Percentiles rank a stretch among this genome's conserved stretches.
Conservation (phyloP, 2,329 filamentous ascomycete species). For the Passalora sequoiae region DNA sequence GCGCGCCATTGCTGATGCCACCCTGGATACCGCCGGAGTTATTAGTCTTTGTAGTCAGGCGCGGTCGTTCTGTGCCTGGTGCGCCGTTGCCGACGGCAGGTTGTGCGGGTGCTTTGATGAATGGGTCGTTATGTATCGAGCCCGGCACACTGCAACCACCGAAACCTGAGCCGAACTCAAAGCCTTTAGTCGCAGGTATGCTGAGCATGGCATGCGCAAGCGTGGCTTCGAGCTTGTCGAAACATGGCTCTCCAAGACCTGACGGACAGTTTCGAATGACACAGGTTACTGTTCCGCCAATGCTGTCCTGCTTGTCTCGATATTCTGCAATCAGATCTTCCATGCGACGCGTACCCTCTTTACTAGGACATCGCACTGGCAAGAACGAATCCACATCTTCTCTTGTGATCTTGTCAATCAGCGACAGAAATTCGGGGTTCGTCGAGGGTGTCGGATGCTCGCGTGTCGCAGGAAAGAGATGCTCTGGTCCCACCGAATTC, state of each 20-base stretch:
- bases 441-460: conserved; percentile 63
- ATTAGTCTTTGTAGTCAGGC: conserved; percentile 83
- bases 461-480: conserved; percentile 68
- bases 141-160: conserved; percentile 79
- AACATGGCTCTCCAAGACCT: conserved; percentile 87
- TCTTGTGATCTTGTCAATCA: conserved; percentile 68
- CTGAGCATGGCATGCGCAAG: conserved; percentile 91
- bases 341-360: conserved; percentile 63
- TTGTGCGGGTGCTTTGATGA: conserved; percentile 57
- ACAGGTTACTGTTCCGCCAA: conserved; percentile 91
- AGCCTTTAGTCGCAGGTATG: conserved; percentile 92
- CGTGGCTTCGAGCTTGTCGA: conserved; percentile 90
- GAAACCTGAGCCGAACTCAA: conserved; percentile 93
- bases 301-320: conserved; percentile 76
- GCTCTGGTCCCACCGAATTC: conserved; percentile 72
- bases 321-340: conserved; percentile 71
- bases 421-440: conserved; percentile 71
- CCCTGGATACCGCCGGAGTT: conserved; percentile 94
- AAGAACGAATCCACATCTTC: conserved; percentile 73
- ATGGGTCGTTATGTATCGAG: conserved; percentile 87
- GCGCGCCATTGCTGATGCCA: conserved; percentile 87
- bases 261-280: conserved; percentile 81
- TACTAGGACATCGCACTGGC: conserved; percentile 82
- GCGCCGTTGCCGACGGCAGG: conserved; percentile 33
- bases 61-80: conserved; percentile 45